Evolutionary conservation across 208 protist species (phyloP), one percentile per base, ranked within the genome.

Genomic region (Leishmania aethiopica): DNA sequence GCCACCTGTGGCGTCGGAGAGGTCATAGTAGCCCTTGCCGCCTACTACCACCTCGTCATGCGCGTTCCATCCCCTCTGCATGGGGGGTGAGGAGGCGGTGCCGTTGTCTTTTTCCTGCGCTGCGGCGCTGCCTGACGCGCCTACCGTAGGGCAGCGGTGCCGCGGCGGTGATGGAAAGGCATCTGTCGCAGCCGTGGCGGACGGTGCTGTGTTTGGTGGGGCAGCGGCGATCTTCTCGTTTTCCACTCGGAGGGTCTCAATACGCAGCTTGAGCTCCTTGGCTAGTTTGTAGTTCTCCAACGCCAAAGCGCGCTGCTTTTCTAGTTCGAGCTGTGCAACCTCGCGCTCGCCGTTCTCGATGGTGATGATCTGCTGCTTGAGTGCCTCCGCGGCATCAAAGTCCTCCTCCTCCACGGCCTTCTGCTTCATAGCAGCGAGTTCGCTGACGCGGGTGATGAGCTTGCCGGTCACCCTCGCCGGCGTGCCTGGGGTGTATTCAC

Each of bases 351-450:
- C 77, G 40, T 80, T 76, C 55, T 94, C 81, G 28, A 97, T 86
- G 22, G 79, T 64, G 40, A 79, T 72, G 35, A 97, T 88, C 78
- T 88, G 88, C 84, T 84, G 66, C 80, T 97, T 97, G 35, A 97
- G 86, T 10, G 85, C 85, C 51, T 75, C 86, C 22, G 96, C 96
- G 17, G 91, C 60, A 85, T 98, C 96, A 84, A 98, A 98, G 81
- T 98, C 96, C 76, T 98, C 94, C 47, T 92, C 87, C 42, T 79
- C 86, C 22, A 98, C 94, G 25, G 95, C 96, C 13, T 80, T 85
- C 74, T 84, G 83, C 86, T 98, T 98, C 71, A 94, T 70, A 32
- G 81, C 76, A 11, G 84, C 47, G 22, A 98, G 79, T 64, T 86
- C 82, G 13, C 55, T 74, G 49, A 86, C 17, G n/a, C 84, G 84